Evolutionary conservation across 257 asterid species (phyloP), one percentile per base, ranked within the genome.

Genomic region (Verbena officinalis): DNA sequence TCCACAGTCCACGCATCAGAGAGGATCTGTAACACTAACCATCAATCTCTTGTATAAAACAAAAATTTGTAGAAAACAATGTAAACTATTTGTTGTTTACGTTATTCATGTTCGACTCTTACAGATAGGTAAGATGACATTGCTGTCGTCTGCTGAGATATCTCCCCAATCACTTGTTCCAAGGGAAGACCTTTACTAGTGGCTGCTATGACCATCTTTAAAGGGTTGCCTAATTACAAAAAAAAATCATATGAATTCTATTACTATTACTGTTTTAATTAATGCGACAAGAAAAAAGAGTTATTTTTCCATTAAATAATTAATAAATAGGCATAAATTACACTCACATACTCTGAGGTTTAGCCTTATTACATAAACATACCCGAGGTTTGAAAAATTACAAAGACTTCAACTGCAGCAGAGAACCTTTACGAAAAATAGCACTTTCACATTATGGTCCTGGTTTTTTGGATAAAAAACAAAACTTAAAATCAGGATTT

Each of bases 111-210:
- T 34, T 54, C 15, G 83, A 62, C 14, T 39, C 88, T 81, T 87
- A 91, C 98, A 73, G 87, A 79, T 54, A 87, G 75, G 68, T 80
- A 83, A 40, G 94, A 75, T 27, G 89, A 73, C 67, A 89, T 61
- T 38, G 90, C 79, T 22, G 19, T 21, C 57, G 83, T 73, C 42
- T 72, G 73, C 64, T 75, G 72, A 69, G 85, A 76, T 45, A 83
- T 62, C 71, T 84, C 83, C 49, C 71, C 77, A 53, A 83, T 58
- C 58, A 78, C 61, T 64, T 80, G 79, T 19, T 80, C 79, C 65
- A 77, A 53, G 54, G 90, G 72, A 55, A 81, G 80, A 52, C 82
- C 44, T 43, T 80, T 84, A 61, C 69, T 80, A 48, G 80, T 53
- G 14, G 73, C 73, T 64, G 79, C 68, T 62, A 61, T 34, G 56